Evolutionary conservation across 1,284 basidiomycete genomes (phyloP).

Genomic region (Fomitopsis schrenkii): DNA sequence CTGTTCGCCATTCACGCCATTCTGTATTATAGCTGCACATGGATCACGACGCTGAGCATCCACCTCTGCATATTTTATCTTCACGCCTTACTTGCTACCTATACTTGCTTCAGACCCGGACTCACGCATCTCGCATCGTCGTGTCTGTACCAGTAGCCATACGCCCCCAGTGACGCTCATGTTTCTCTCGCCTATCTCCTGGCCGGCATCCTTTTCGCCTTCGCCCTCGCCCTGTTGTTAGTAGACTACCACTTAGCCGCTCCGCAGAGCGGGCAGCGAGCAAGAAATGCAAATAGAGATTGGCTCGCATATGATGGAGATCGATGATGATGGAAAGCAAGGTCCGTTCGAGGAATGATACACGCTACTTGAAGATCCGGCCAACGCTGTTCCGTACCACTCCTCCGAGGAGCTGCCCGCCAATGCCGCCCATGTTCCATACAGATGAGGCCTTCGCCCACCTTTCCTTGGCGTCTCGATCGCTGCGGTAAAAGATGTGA

Average conservation of each 20-base stretch:
- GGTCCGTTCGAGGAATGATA: not conserved
- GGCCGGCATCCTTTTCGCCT: conserved; percentile 11
- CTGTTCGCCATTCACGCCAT: conserved; percentile 10
- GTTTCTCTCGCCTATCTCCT: conserved; percentile 7
- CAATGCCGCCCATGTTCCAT: conserved; percentile 70
- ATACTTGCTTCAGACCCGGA: conserved; percentile 10
- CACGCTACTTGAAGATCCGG: conserved; percentile 48
- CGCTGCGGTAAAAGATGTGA: conserved; percentile 40
- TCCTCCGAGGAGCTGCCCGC: conserved; percentile 75
- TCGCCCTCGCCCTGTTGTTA: conserved; percentile 15
- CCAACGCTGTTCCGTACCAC: conserved; percentile 81
- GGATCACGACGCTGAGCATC: conserved; percentile 8
- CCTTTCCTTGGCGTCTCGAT: conserved; percentile 82
- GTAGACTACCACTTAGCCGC: conserved; percentile 15
- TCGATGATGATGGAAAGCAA: conserved; percentile 3
- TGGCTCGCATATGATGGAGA: not conserved
- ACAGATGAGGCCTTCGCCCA: conserved; percentile 71
- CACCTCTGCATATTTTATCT: conserved; percentile 6
- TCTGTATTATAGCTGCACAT: conserved; percentile 9
- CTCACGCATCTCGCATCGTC: conserved; percentile 12
- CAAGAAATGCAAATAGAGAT: conserved; percentile 11
- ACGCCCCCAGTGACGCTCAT: conserved; percentile 12
- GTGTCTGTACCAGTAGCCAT: conserved; percentile 14
- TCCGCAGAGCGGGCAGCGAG: conserved; percentile 26
- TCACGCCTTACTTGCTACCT: not conserved